Percentiles rank a stretch among this genome's conserved stretches.
phyloP scores from a whole-genome alignment of 768 basidiomycete genomes.

The Pleurotus pulmonarius region DNA sequence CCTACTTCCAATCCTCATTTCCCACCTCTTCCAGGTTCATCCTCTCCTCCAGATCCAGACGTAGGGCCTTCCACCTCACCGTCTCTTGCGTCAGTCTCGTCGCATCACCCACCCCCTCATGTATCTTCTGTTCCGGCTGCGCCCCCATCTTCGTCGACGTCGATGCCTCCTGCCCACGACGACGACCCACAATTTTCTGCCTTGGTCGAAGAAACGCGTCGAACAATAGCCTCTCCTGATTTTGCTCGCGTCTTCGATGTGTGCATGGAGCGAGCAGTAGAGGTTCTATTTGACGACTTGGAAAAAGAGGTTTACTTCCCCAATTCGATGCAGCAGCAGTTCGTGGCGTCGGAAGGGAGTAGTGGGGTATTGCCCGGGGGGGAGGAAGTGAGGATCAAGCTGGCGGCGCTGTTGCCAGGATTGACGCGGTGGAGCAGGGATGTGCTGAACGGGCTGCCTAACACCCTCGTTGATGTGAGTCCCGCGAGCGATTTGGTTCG shows the following conservation, averaged over 20 bases:
- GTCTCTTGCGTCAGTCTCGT: not conserved
- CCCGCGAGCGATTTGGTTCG: not conserved
- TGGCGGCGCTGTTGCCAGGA: conserved; percentile 80
- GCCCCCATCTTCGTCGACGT: conserved; percentile 20
- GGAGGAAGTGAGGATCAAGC: conserved; percentile 50
- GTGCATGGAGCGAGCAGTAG: conserved; percentile 69
- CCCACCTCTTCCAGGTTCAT: not conserved
- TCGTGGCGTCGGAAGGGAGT: conserved; percentile 12
- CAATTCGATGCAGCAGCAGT: conserved; percentile 11
- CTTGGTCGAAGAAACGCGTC: conserved; percentile 68
- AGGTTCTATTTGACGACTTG: conserved; percentile 59
- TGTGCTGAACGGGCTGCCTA: conserved; percentile 66
- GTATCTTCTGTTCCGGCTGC: conserved; percentile 18
- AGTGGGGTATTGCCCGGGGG: conserved; percentile 18
- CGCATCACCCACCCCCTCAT: not conserved
- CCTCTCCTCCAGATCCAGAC: not conserved
- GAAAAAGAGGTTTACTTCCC: conserved; percentile 58
- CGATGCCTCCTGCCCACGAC: conserved; percentile 11
- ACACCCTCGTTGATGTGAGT: conserved; percentile 82
- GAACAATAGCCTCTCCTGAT: conserved; percentile 61
- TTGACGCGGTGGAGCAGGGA: conserved; percentile 75
- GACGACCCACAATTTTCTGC: conserved; percentile 50
- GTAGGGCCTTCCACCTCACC: not conserved
- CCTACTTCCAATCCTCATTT: not conserved
- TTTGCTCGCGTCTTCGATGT: conserved; percentile 68